Evolutionary conservation across 179 eudicot genomes (phyloP).

Genomic region (Carnegiea gigantea): DNA sequence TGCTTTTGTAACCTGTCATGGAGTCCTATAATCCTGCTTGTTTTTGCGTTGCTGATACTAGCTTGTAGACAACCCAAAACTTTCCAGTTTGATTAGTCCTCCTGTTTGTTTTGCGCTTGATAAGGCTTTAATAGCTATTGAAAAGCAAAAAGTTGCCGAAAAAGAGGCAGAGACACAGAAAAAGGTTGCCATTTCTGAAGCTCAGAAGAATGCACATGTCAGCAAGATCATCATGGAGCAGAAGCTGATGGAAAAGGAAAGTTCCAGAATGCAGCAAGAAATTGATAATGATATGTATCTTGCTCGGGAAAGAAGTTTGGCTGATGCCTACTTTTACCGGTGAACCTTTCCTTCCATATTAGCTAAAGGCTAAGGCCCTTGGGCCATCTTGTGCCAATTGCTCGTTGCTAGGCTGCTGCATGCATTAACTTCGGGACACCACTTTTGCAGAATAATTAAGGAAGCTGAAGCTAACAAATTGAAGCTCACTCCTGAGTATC

Average conservation of each 20-base stretch:
- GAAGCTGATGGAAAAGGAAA: constrained; percentile 85
- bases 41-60: not conserved
- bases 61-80: not conserved
- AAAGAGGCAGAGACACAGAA: constrained; percentile 94
- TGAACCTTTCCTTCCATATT: constrained; percentile 19
- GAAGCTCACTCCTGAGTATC: constrained; percentile 76
- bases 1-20: too few relatives aligned
- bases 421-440: not conserved
- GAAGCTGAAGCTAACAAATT: constrained; percentile 91
- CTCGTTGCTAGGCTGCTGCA: not conserved
- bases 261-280: constrained; percentile 76
- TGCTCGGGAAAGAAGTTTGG: constrained; percentile 86
- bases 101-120: not conserved
- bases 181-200: constrained; percentile 92
- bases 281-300: constrained; percentile 80
- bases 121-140: constrained; percentile 85
- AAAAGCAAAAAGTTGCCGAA: constrained; percentile 86
- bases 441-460: constrained; percentile 60
- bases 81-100: not conserved
- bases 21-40: too few relatives aligned
- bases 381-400: not conserved
- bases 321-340: constrained; percentile 82
- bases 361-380: too few relatives aligned
- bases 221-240: constrained; percentile 95
- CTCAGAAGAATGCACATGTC: constrained; percentile 83